Evolutionary conservation across 2,329 filamentous ascomycete genomes (phyloP), one percentile per base, ranked within the genome.

Genomic region (Xylaria sp.): DNA sequence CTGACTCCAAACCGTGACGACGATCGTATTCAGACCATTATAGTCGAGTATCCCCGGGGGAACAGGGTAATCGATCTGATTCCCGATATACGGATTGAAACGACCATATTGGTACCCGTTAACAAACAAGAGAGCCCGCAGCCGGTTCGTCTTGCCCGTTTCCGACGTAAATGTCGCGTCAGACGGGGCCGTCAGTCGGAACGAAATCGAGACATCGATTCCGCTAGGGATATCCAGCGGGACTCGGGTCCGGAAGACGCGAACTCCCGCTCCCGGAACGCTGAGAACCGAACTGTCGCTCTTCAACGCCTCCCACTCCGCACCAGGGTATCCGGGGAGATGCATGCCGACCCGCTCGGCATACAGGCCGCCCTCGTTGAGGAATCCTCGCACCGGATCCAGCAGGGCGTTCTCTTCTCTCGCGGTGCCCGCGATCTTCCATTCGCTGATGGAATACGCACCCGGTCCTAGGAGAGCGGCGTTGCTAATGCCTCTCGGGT

Each of bases 51-150:
- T 81, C 0, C 89, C 88, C 0, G 86, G 85, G 0, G 87, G 88
- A 1, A 91, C 86, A 0, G 89, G 88, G 73, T 88, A 91, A 18
- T 83, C 81, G 18, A 86, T 81, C 79, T 91, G 88, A 56, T 89
- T 86, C 0, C 89, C 89, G 48, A 91, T 88, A 59, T 86, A 84
- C 0, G 88, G 87, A 68, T 87, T 85, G 73, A 85, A 90, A 8
- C 87, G 83, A 1, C 86, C 88, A 72, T 89, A 90, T 74, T 90
- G 88, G 73, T 90, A 91, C 0, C 89, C 89, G 65, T 91, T 91
- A n/a, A 90, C 84, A 65, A 88, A 90, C 2, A 91, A 76, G 73
- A 89, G 83, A 0, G 84, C 86, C 12, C 89, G 82, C 2, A 82
- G 71, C 20, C 76, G 78, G 72, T 83, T 82, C 23, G 75, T 79